Conservation (phyloP, 345 rosid genomes). For the Gossypium turneri region DNA sequence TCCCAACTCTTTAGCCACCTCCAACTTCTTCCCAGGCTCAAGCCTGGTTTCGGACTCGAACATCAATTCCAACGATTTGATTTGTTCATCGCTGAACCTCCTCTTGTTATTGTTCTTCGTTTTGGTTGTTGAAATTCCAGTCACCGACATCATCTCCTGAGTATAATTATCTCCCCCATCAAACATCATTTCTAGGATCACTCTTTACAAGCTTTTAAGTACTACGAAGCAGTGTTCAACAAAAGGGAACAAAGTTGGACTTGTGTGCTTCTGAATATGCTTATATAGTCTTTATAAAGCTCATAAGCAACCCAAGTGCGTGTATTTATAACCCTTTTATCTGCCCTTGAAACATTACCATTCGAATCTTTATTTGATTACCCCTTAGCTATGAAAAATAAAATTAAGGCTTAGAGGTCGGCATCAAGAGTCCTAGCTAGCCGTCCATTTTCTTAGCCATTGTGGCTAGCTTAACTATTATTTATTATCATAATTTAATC, state of each 20-base stretch:
- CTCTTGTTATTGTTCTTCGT: conserved; percentile 46
- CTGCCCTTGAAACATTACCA: neutral
- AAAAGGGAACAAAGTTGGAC: too few species aligned
- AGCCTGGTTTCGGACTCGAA: conserved; percentile 70
- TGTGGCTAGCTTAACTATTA: neutral
- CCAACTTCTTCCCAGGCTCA: conserved; percentile 66
- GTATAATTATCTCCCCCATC: conserved; percentile 38
- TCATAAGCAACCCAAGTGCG: too few species aligned
- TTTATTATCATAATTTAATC: neutral
- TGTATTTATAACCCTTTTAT: neutral
- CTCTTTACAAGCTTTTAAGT: neutral
- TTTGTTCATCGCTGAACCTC: conserved; percentile 81
- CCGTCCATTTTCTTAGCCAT: conserved; percentile 13
- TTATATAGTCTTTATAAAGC: neutral
- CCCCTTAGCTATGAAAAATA: neutral
- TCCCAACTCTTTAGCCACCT: conserved; percentile 68
- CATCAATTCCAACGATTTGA: conserved; percentile 60
- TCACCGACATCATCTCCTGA: conserved; percentile 17
- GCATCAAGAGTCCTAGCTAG: conserved; percentile 16
- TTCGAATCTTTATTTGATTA: neutral
- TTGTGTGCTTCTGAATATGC: neutral
- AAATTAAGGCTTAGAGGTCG: neutral
- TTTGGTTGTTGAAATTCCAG: conserved; percentile 21
- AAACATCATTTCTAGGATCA: conserved; percentile 29
- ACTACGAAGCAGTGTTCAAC: neutral